These are phyloP conservation scores for Colletotrichum destructivum DNA, from an alignment of 2,329 filamentous ascomycete species.

Conservation along the genomic window DNA sequence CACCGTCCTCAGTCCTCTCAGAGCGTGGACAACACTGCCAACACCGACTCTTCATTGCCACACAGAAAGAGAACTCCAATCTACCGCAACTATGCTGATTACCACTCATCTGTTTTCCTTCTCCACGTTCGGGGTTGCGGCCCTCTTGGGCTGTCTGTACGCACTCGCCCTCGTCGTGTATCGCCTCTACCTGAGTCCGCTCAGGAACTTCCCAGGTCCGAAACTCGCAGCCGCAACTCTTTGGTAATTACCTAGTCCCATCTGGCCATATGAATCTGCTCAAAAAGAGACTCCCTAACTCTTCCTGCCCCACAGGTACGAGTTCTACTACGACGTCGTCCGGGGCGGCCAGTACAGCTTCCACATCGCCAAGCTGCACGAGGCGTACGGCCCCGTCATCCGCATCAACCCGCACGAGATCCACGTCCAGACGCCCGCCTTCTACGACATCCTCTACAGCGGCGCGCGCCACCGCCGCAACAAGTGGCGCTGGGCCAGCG, in stretches of 20 bases:
- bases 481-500: constrained; percentile 23
- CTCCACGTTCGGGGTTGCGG: no score
- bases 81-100: no score
- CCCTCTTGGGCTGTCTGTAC: background rate
- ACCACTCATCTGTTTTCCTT: no score
- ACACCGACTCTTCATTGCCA: no score
- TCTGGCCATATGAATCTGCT: no score
- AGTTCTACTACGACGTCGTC: constrained; percentile 53
- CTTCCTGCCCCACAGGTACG: constrained; percentile 43
- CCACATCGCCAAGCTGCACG: constrained; percentile 52
- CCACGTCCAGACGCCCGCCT: constrained; percentile 47
- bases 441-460: constrained; percentile 41
- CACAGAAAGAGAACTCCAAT: no score
- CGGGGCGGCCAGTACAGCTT: constrained; percentile 48
- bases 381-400: constrained; percentile 55
- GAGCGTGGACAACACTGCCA: no score
- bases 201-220: constrained; percentile 45
- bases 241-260: background rate
- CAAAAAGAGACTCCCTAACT: no score
- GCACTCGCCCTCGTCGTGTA: constrained; percentile 36
- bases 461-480: constrained; percentile 24
- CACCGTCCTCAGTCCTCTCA: no score
- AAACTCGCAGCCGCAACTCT: constrained; percentile 43
- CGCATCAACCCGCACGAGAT: constrained; percentile 54
- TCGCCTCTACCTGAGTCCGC: constrained; percentile 44